These are phyloP conservation scores for Nigrospora osmanthi DNA, from an alignment of 2,329 filamentous ascomycete genomes.

Conservation along the genomic window DNA sequence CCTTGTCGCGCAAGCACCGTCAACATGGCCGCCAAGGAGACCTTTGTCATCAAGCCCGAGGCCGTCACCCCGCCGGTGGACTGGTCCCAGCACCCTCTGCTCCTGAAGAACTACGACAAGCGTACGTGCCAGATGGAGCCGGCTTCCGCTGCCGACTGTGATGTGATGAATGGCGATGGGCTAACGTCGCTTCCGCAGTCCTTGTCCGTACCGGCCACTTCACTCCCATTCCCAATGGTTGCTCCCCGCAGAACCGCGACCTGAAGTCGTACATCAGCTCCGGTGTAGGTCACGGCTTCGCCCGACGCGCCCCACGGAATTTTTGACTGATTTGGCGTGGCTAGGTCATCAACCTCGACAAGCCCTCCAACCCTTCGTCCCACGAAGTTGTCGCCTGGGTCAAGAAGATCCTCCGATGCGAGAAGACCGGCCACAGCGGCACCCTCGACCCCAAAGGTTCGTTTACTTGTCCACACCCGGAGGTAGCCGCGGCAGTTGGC, in stretches of 20 bases:
- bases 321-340: background rate
- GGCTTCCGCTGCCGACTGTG: too few relatives aligned
- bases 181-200: constrained; percentile 43
- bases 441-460: constrained; percentile 81
- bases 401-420: constrained; percentile 88
- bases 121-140: constrained; percentile 46
- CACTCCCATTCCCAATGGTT: constrained; percentile 91
- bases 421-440: constrained; percentile 97
- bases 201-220: constrained; percentile 93
- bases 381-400: constrained; percentile 99
- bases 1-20: too few relatives aligned
- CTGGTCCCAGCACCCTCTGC: constrained; percentile 84
- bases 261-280: constrained; percentile 79
- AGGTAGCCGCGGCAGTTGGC: too few relatives aligned
- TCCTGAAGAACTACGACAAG: constrained; percentile 94
- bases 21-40: constrained; percentile 35
- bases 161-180: background rate
- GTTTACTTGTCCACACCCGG: too few relatives aligned
- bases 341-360: constrained; percentile 91
- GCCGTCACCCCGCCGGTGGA: constrained; percentile 69
- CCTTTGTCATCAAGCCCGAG: constrained; percentile 90
- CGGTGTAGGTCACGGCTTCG: background rate
- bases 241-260: constrained; percentile 84
- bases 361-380: constrained; percentile 93
- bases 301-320: background rate